Percentiles rank a stretch among this genome's conserved stretches.
Conservation (phyloP, 2,329 filamentous ascomycete genomes). For the Fusarium hainanense region DNA sequence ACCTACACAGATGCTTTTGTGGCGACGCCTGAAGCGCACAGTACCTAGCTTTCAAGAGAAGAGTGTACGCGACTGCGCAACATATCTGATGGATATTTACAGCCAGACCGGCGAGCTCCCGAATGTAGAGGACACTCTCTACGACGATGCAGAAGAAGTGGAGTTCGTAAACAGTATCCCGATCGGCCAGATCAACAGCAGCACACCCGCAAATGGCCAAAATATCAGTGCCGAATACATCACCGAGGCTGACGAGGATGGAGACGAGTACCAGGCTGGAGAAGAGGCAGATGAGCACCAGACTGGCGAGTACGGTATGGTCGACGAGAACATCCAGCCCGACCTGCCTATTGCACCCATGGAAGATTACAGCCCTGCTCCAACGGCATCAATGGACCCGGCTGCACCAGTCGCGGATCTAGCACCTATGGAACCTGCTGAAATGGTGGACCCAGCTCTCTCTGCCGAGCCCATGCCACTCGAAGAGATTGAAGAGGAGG, state of each 20-base stretch:
- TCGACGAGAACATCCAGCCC: slow-evolving; percentile 42
- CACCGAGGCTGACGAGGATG: slow-evolving; percentile 48
- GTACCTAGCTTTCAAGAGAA: slow-evolving; percentile 49
- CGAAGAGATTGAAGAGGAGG: slow-evolving; percentile 26
- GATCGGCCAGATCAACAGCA: slow-evolving; percentile 17
- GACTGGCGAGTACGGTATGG: slow-evolving; percentile 23
- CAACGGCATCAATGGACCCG: slow-evolving; percentile 29
- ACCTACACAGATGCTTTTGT: slow-evolving; percentile 53
- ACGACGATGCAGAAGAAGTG: slow-evolving; percentile 50
- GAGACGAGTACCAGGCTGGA: slow-evolving; percentile 21
- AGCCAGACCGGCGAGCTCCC: slow-evolving; percentile 51
- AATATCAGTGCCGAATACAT: slow-evolving; percentile 47
- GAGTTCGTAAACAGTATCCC: slow-evolving; percentile 44
- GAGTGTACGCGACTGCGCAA: slow-evolving; percentile 51
- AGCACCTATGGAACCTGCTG: slow-evolving; percentile 22
- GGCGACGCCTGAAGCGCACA: slow-evolving; percentile 53
- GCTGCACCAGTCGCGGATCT: slow-evolving; percentile 15
- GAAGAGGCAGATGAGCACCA: slow-evolving; percentile 14
- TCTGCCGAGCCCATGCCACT: slow-evolving; percentile 19
- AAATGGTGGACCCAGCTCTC: slow-evolving; percentile 39
- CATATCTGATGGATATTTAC: slow-evolving; percentile 51
- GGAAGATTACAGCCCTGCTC: slow-evolving; percentile 31
- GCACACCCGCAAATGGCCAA: slow-evolving; percentile 1
- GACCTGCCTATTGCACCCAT: slow-evolving; percentile 48
- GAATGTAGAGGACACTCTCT: slow-evolving; percentile 47